These are phyloP conservation scores for Citrullus amarus DNA, from an alignment of 306 rosid genomes.

Conservation along the genomic window DNA sequence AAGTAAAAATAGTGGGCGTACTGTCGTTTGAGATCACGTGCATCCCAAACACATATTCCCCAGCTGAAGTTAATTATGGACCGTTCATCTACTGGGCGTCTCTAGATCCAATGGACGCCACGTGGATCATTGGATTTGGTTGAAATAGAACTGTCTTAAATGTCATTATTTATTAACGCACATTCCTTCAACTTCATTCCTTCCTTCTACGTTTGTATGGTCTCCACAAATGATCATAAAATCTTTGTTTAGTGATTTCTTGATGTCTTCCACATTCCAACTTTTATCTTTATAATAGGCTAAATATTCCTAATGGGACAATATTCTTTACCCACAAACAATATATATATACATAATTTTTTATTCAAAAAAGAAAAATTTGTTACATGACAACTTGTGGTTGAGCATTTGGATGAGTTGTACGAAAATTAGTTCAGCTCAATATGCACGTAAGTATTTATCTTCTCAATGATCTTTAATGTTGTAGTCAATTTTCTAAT, in stretches of 20 bases:
- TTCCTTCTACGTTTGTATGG: background rate
- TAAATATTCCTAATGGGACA: too few species aligned
- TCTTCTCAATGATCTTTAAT: too few species aligned
- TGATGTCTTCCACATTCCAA: background rate
- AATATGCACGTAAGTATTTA: too few species aligned
- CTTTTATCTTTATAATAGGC: too few species aligned
- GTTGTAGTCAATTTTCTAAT: too few species aligned
- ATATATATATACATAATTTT: too few species aligned
- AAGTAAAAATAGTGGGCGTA: background rate
- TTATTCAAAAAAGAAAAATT: too few species aligned
- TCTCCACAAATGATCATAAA: too few species aligned
- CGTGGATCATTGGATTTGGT: background rate
- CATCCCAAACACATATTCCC: background rate
- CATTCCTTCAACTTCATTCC: background rate
- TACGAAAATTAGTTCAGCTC: too few species aligned
- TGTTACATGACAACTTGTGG: too few species aligned
- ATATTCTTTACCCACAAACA: too few species aligned
- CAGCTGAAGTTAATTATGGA: background rate
- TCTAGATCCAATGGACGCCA: background rate
- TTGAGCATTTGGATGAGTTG: too few species aligned
- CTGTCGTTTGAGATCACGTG: background rate
- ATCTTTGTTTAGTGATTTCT: background rate
- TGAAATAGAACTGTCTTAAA: background rate
- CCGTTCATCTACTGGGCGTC: background rate
- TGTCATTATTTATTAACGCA: background rate